Base-by-base conservation (phyloP, 2,329 filamentous ascomycete genomes). In the Pestalotiopsis sp. region DNA sequence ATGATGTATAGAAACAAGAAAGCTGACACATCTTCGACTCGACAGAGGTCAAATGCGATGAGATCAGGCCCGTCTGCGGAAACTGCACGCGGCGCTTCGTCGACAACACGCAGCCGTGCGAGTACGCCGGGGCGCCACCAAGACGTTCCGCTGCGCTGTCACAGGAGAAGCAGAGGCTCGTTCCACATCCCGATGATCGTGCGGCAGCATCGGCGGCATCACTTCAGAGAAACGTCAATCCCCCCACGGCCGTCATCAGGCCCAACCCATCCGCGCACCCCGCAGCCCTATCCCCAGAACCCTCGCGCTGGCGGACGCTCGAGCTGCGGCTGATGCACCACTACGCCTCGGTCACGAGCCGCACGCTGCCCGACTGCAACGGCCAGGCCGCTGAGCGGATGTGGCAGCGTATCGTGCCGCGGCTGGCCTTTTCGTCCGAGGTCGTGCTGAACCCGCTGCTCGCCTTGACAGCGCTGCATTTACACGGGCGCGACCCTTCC, bases 261-360 rank as follows among this genome's bases (percentile, higher is more conserved):
- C 49, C 4, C 23, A 9, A 17, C 13, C n/a, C 25, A 17, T 11
- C 64, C 3, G 60, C 25, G 5, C 55, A 27, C 58, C 23, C 25
- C 25, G 17, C 61, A 23, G 2, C 20, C 59, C 6, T 25, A 31
- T 4, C 5, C 11, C 2, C 20, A n/a, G 14, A 58, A 52, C 12
- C 41, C n/a, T 36, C 31, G 31, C 31, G 31, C 3, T 67, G 66
- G 66, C 23, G 66, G 7, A 55, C 55, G n/a, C 25, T 67, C 36
- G 66, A 67, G 66, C 66, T 67, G n/a, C 66, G 66, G 11, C 52
- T 67, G 13, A 67, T 67, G 66, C 66, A 67, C 31, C 59, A 67
- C 58, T 67, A 67, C 45, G 62, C 59, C 39, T 38, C 66, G 6
- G 66, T 67, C 2, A 59, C 62, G 14, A 55, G 66, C 20, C 38